Evolutionary conservation across 345 rosid species (phyloP).

Genomic region (Eutrema japonicum): DNA sequence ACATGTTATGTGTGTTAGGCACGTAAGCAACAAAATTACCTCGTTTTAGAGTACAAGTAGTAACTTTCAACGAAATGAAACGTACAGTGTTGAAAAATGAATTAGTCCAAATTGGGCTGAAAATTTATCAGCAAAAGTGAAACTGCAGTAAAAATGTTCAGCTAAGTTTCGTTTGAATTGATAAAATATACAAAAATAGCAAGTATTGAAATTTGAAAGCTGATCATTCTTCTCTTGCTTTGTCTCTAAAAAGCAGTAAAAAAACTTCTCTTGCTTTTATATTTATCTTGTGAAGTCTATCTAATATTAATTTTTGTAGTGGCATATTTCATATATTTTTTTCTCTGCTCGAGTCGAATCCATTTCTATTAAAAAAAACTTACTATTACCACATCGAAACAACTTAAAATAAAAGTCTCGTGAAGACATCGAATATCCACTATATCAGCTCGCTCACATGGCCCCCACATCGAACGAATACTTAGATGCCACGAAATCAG

Average conservation of each 20-base stretch:
- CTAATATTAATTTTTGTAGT: not conserved
- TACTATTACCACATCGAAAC: conserved; percentile 13
- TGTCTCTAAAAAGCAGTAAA: too few species aligned
- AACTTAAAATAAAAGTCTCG: not conserved
- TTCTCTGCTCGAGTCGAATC: conserved; percentile 1
- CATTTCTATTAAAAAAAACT: not conserved
- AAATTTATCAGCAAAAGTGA: not conserved
- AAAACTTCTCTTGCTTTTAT: not conserved
- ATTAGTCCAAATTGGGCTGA: not conserved
- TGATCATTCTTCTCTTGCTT: not conserved
- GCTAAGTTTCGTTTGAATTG: not conserved
- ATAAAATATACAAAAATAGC: too few species aligned
- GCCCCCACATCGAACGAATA: conserved; percentile 35
- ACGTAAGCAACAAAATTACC: not conserved
- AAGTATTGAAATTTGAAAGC: not conserved
- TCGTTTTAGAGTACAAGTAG: not conserved
- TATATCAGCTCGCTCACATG: conserved; percentile 35
- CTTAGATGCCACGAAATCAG: not conserved
- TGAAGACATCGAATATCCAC: conserved; percentile 38
- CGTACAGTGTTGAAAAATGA: not conserved
- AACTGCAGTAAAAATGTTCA: not conserved
- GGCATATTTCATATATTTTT: not conserved
- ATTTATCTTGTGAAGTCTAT: not conserved
- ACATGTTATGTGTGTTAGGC: not conserved
- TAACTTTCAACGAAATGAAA: not conserved